These are phyloP conservation scores for Allium fistulosum DNA, from an alignment of 106 monocot genomes.

Conservation along the genomic window DNA sequence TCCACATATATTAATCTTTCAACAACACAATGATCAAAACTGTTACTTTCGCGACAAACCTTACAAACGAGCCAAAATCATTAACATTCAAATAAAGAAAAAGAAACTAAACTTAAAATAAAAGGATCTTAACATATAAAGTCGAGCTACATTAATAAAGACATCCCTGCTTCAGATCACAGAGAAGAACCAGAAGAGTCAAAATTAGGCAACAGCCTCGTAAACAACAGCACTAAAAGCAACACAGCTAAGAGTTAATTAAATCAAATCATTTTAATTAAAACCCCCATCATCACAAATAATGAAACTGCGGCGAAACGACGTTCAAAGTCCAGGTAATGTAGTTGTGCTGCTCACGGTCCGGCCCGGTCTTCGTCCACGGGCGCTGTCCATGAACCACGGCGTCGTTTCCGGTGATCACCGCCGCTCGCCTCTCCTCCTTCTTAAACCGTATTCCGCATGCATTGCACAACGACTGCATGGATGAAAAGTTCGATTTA, in stretches of 20 bases:
- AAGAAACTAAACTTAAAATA: background rate
- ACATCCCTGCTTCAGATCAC: background rate
- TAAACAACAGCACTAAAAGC: background rate
- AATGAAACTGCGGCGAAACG: conserved; percentile 29
- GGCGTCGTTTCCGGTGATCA: conserved; percentile 21
- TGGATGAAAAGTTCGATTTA: background rate
- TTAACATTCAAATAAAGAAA: background rate
- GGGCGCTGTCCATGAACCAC: conserved; percentile 6
- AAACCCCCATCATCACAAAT: conserved; percentile 24
- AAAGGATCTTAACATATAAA: background rate
- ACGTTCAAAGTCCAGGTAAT: conserved; percentile 57
- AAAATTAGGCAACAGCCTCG: background rate
- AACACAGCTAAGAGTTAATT: background rate
- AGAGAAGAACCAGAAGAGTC: background rate
- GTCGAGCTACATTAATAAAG: too few relatives aligned
- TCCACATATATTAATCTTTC: background rate
- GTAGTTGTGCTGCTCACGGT: conserved; percentile 16
- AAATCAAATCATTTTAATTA: too few relatives aligned
- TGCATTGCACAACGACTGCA: conserved; percentile 93
- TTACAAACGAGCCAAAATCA: too few relatives aligned
- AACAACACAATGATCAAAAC: too few relatives aligned
- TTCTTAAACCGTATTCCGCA: conserved; percentile 98
- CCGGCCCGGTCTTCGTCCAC: background rate
- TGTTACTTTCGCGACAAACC: too few relatives aligned
- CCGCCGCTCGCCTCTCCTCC: conserved; percentile 79